Percentiles rank a stretch among this genome's conserved stretches.
Conservation (phyloP, 441 rosid genomes). For the Adansonia grandidieri region DNA sequence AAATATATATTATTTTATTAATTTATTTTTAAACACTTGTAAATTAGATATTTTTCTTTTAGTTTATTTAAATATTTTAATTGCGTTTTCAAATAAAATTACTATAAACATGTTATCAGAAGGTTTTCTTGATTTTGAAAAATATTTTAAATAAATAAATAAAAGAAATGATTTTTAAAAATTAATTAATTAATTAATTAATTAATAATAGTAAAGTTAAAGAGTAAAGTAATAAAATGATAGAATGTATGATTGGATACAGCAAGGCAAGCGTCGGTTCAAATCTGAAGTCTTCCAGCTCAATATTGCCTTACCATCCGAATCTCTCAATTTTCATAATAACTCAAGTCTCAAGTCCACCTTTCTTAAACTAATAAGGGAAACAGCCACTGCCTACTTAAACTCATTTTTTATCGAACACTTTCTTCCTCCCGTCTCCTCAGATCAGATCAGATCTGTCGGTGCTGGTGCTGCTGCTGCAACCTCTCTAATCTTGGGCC, state of each 20-base stretch:
- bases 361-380: not conserved
- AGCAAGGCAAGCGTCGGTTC: not conserved
- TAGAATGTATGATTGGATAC: not conserved
- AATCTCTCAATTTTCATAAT: not conserved
- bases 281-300: not conserved
- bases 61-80: too few species aligned
- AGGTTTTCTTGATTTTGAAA: too few species aligned
- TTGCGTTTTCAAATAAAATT: too few species aligned
- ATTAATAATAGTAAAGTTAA: not conserved
- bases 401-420: not conserved
- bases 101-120: too few species aligned
- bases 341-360: not conserved
- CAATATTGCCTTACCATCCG: not conserved
- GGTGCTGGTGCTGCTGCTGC: not conserved
- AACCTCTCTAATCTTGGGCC: not conserved
- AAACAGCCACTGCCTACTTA: not conserved
- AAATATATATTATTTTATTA: too few species aligned
- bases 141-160: not conserved
- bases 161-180: not conserved
- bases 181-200: not conserved
- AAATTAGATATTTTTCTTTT: too few species aligned
- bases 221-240: too few species aligned
- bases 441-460: constrained; percentile 6
- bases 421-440: not conserved
- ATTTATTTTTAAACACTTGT: too few species aligned